Conservation (phyloP, 2,329 filamentous ascomycete genomes). For the Trichoderma sp. region DNA sequence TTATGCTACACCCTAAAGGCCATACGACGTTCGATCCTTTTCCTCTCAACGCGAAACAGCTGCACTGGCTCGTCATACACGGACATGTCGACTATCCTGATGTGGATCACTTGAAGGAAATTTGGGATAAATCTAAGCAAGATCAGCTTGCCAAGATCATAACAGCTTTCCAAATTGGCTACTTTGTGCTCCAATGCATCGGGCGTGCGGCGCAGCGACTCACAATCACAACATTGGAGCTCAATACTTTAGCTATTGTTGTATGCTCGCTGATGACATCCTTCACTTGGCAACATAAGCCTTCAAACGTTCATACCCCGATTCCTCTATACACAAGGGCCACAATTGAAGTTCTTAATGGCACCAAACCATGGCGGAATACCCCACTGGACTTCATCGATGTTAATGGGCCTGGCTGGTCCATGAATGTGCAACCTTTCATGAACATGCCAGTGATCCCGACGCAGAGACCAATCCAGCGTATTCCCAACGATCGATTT, state of each 20-base stretch:
- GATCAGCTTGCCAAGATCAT: too few relatives aligned
- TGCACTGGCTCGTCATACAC: too few relatives aligned
- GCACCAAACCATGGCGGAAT: not conserved
- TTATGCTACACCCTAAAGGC: too few relatives aligned
- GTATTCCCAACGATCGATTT: not conserved
- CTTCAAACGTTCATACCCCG: not conserved
- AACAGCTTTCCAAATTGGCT: too few relatives aligned
- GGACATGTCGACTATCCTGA: too few relatives aligned
- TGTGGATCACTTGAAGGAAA: too few relatives aligned
- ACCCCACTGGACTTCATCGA: not conserved
- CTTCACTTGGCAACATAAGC: not conserved
- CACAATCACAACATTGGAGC: not conserved
- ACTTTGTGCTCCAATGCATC: too few relatives aligned
- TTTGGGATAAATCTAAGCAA: too few relatives aligned
- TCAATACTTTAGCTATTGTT: not conserved
- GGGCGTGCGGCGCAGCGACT: too few relatives aligned
- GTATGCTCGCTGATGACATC: not conserved
- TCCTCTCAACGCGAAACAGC: too few relatives aligned
- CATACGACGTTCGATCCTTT: too few relatives aligned
- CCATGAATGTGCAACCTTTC: not conserved
- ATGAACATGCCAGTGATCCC: not conserved
- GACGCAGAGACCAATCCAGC: not conserved
- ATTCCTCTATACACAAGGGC: not conserved
- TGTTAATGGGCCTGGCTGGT: not conserved
- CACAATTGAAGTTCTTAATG: not conserved